Evolutionary conservation across 2,329 filamentous ascomycete species (phyloP), one percentile per base, ranked within the genome.

Genomic region (Fusarium virguliforme): DNA sequence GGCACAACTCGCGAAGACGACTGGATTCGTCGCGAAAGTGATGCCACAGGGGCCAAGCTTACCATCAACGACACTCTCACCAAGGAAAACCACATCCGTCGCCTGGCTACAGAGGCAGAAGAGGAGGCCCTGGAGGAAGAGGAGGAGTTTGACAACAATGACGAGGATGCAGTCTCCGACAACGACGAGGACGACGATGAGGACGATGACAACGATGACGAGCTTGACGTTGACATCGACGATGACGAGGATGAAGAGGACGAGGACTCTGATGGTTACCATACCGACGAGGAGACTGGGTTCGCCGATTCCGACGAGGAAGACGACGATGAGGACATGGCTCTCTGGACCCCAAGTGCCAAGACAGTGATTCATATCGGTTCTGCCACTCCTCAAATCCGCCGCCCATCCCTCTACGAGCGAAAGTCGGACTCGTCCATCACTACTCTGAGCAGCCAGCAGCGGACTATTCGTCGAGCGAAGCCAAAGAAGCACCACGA

Each of bases 61-160:
- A 98, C 95, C 4, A 91, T 99, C 71, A 90, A 92, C 73, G 96
- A 98, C 78, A 97, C 95, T 5, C 86, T 99, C 72, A 88, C 90
- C 79, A 97, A 97, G 81, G 96, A 99, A 82, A 94, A 94, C 68
- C 90, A 90, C 32, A 96, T 99, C 69, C 91, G 95, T 54, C 91
- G 92, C 68, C 83, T 98, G 28, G 95, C 91, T 53, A 91, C 94
- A 78, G 95, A 99, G 81, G 96, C 91, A 1, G 96, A 98, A 78
- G 94, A 97, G 75, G 96, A 98, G 81, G 95, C 91, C 4, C 84
- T 91, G 7, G 84, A 92, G 61, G 91, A 94, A 62, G 91, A 93
- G 55, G 90, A 92, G n/a, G 80, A 83, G 13, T 81, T 84, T 1
- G 83, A 85, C 8, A 81, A 83, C 7, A 63, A 64, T 0, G 85